Evolutionary conservation across 2,329 filamentous ascomycete species (phyloP), one percentile per base, ranked within the genome.

Genomic region (Alternaria incomplexa): DNA sequence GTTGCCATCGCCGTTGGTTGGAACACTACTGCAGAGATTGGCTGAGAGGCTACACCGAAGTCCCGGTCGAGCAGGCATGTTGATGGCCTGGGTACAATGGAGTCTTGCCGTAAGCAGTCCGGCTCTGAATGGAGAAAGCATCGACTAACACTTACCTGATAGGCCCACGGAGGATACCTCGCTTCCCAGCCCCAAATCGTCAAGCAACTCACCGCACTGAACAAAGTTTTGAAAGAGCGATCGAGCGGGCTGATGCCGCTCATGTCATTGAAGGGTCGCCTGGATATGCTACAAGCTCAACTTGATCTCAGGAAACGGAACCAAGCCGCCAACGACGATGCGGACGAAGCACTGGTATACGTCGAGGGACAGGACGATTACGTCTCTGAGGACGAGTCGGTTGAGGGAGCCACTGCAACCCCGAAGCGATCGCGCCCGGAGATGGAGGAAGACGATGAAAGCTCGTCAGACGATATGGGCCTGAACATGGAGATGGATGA

Each of bases 61-160:
- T 47, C 96, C 96, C 1, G 96, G 95, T 4, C 89, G 96, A 58
- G 95, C 96, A 13, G 93, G 94, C 55, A 92, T 90, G 75, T 87
- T 99, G 30, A 94, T 97, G 87, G 88, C 91, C 15, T 99, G 96
- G 94, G 91, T 98, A 46, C 94, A 97, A 81, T 97, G 93, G 93
- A 52, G 48, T 52, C 48, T 52, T 17, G 48, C 48, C 15, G 48
- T 52, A 52, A 40, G 48, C 13, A 36, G 20, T 12, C 48, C 20
- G 20, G 20, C 11, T 52, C 30, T 3, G 3, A 25, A n/a, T 11
- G 32, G 13, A 40, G 17, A 10, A 36, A 12, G 28, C n/a, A 48
- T 30, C 17, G 17, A 36, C 59, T 62, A 44, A 62, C 25, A n/a
- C 23, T 22, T 26, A 6, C 22, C 12, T n/a, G 10, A 45, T 25